Conservation (phyloP, 2,329 filamentous ascomycete species). For the Ophiostoma quercus region DNA sequence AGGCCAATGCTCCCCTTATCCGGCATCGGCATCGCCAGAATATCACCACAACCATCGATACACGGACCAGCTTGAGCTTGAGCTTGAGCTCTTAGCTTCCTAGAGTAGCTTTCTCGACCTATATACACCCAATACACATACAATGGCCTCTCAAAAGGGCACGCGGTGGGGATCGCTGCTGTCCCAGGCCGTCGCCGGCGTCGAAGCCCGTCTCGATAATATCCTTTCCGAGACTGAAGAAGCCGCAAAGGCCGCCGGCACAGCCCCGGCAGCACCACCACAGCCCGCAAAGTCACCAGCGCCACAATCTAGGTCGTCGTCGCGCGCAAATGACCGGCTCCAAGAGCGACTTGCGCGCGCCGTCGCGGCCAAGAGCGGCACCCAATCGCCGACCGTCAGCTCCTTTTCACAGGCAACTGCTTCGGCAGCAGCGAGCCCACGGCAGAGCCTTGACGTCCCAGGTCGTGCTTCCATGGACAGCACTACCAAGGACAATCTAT, state of each 20-base stretch:
- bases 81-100: too few relatives aligned
- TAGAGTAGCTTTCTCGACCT: background rate
- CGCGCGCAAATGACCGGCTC: conserved; percentile 68
- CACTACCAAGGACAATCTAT: background rate
- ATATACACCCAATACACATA: background rate
- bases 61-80: background rate
- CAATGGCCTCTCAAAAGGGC: conserved; percentile 40
- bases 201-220: conserved; percentile 87
- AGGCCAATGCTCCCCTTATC: conserved; percentile 9
- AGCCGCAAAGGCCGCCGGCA: conserved; percentile 29
- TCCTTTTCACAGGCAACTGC: conserved; percentile 35
- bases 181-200: conserved; percentile 84
- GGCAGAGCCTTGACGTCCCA: conserved; percentile 39
- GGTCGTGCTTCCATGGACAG: conserved; percentile 34
- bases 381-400: conserved; percentile 33
- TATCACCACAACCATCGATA: background rate
- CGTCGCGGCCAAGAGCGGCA: conserved; percentile 63
- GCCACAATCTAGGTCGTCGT: conserved; percentile 61
- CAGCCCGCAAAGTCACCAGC: conserved; percentile 32
- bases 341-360: conserved; percentile 87
- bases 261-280: background rate
- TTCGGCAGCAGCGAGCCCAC: conserved; percentile 39
- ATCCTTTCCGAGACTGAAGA: conserved; percentile 79
- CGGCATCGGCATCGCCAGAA: conserved; percentile 10
- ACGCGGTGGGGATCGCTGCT: conserved; percentile 71